These are phyloP conservation scores for barley (Hordeum vulgare) DNA, from an alignment of 176 grass and related monocot genomes.

Conservation along the genomic window MorexV3_pseudomolecules_assembly NC_058521.1:604325900-604326399, in stretches of 20 bases:
- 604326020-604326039: slow-evolving; percentile 58
- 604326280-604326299: slow-evolving; percentile 65
- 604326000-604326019: not conserved
- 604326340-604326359: slow-evolving; percentile 56
- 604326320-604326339: slow-evolving; percentile 37
- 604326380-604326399: not conserved
- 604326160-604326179: slow-evolving; percentile 41
- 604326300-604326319: slow-evolving; percentile 64
- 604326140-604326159: slow-evolving; percentile 56
- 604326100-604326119: slow-evolving; percentile 68
- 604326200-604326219: slow-evolving; percentile 34
- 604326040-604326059: slow-evolving; percentile 82
- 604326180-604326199: slow-evolving; percentile 53
- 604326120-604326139: slow-evolving; percentile 77
- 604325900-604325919: slow-evolving; percentile 93
- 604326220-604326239: slow-evolving; percentile 50
- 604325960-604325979: slow-evolving; percentile 90
- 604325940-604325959: slow-evolving; percentile 62
- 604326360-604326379: not conserved
- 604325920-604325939: slow-evolving; percentile 86
- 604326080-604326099: slow-evolving; percentile 62
- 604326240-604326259: slow-evolving; percentile 53
- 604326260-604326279: slow-evolving; percentile 55
- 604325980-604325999: slow-evolving; percentile 55
- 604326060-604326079: slow-evolving; percentile 95